Evolutionary conservation across 140 eudicot species (phyloP).

Genomic region (Eryngium alpinum): DNA sequence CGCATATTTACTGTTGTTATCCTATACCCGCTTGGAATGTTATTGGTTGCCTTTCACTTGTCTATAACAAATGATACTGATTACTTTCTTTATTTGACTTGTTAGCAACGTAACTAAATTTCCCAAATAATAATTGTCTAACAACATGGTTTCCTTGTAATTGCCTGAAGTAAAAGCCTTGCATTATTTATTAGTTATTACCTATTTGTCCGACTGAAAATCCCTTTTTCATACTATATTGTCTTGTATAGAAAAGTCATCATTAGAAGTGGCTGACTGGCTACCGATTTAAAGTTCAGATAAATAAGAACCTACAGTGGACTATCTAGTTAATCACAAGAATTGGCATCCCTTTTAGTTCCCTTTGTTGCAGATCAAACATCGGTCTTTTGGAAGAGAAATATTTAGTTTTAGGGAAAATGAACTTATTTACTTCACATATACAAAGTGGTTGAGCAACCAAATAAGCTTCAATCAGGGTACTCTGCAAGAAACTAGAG

Average conservation of each 20-base stretch:
- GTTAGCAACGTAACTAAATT: neutral
- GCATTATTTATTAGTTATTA: neutral
- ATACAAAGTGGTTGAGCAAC: neutral
- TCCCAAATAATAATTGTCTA: neutral
- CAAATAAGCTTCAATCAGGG: neutral
- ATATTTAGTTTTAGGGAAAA: neutral
- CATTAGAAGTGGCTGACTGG: neutral
- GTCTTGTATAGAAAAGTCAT: neutral
- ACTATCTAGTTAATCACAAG: neutral
- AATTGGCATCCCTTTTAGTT: neutral
- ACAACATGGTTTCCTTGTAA: neutral
- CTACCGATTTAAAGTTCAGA: neutral
- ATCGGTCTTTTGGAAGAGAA: neutral
- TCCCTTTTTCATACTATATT: neutral
- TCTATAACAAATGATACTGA: neutral
- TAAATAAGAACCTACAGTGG: neutral
- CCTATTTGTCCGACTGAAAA: neutral
- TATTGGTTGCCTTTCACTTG: neutral
- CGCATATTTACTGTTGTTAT: slow-evolving; percentile 18
- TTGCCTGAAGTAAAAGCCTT: neutral
- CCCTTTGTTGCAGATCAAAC: neutral
- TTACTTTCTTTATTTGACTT: neutral
- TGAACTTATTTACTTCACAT: neutral
- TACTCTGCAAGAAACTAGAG: too few species aligned
- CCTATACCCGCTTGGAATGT: too few species aligned